phyloP scores from a whole-genome alignment of 352 stramenopile genomes.

The Phytophthora sansomeana region DNA sequence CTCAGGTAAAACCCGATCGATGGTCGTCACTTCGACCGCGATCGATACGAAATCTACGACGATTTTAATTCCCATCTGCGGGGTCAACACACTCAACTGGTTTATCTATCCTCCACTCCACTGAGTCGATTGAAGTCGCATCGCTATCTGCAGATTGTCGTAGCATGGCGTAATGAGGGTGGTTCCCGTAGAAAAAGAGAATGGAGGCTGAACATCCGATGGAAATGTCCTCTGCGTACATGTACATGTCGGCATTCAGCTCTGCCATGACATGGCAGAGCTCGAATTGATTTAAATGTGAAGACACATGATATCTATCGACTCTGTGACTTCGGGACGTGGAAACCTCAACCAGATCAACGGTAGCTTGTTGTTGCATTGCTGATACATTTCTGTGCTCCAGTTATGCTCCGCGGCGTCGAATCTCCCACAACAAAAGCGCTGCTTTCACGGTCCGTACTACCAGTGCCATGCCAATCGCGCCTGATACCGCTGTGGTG shows the following conservation, averaged over 20 bases:
- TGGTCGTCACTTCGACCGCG: conserved; percentile 14
- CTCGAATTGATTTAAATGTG: not conserved
- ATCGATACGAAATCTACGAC: conserved; percentile 32
- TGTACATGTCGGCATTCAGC: conserved; percentile 41
- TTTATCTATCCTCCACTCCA: conserved; percentile 1
- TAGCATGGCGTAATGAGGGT: conserved; percentile 32
- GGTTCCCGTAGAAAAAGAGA: conserved; percentile 37
- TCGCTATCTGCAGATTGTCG: conserved; percentile 1
- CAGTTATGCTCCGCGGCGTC: too few relatives aligned
- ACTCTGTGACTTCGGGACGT: not conserved
- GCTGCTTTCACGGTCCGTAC: not conserved
- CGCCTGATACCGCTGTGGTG: not conserved
- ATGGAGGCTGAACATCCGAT: conserved; percentile 43
- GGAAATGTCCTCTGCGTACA: conserved; percentile 50
- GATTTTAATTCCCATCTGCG: conserved; percentile 23
- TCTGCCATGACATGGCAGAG: conserved; percentile 14
- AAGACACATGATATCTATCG: too few relatives aligned
- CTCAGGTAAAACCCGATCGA: too few relatives aligned
- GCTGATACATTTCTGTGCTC: too few relatives aligned
- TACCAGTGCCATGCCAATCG: conserved; percentile 5
- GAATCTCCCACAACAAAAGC: conserved; percentile 1
- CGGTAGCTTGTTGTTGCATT: not conserved
- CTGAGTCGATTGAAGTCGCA: not conserved
- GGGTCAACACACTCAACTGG: conserved; percentile 8
- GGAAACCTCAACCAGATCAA: not conserved